A percentile compares a stretch with the other conserved stretches of the same genome.
Conservation (phyloP, 108 stramenopile species). For the Stephanodiscus triporus region DNA sequence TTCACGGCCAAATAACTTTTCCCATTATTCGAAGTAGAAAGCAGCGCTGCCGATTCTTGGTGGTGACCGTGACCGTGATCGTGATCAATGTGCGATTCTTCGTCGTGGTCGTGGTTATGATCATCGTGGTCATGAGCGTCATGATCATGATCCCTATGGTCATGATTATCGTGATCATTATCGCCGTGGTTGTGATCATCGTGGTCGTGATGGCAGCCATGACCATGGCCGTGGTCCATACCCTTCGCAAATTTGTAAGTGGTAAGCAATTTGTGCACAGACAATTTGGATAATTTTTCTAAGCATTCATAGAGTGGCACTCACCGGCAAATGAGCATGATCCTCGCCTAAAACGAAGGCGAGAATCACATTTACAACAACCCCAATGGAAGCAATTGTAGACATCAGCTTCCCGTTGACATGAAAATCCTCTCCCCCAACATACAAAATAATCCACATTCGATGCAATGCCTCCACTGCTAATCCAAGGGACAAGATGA, state of each 20-base stretch:
- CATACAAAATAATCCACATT: slow-evolving; percentile 42
- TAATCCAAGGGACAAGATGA: slow-evolving; percentile 73
- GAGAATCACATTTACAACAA: slow-evolving; percentile 89
- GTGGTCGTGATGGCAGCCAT: slow-evolving; percentile 43
- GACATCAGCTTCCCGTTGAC: slow-evolving; percentile 94
- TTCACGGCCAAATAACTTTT: slow-evolving; percentile 13
- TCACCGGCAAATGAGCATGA: slow-evolving; percentile 82
- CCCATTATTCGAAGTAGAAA: slow-evolving; percentile 9
- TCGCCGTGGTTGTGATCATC: slow-evolving; percentile 32
- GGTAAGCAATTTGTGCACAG: neutral
- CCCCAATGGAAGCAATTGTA: slow-evolving; percentile 85
- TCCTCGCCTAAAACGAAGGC: slow-evolving; percentile 82
- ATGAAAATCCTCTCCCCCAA: slow-evolving; percentile 35
- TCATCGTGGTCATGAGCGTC: slow-evolving; percentile 33
- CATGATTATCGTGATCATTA: slow-evolving; percentile 27
- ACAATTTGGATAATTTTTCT: slow-evolving; percentile 43
- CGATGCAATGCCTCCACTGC: slow-evolving; percentile 79
- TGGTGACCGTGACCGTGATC: slow-evolving; percentile 32
- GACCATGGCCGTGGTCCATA: slow-evolving; percentile 38
- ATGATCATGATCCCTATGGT: slow-evolving; percentile 48
- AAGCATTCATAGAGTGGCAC: slow-evolving; percentile 29
- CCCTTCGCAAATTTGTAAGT: neutral
- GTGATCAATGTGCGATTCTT: slow-evolving; percentile 21
- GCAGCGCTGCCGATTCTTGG: slow-evolving; percentile 4
- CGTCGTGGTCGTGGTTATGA: neutral